Evolutionary conservation across 805 yeast genomes (phyloP).

Genomic region (Ogataea haglerorum): DNA sequence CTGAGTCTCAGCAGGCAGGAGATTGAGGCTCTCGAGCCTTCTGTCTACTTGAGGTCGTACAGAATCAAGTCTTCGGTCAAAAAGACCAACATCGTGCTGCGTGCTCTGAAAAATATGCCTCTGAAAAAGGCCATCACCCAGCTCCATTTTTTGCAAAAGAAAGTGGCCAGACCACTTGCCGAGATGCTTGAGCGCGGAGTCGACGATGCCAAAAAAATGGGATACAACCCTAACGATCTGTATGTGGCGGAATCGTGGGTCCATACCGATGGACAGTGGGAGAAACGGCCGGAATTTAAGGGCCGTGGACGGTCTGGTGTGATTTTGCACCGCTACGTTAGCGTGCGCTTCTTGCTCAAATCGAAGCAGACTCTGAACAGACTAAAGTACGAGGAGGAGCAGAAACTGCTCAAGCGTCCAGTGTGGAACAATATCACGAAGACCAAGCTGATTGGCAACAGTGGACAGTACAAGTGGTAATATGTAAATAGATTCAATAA

Average conservation of each 20-base stretch:
- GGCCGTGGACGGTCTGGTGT: constrained; percentile 91
- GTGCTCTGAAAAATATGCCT: constrained; percentile 70
- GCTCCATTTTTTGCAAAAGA: constrained; percentile 81
- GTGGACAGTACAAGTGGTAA: constrained; percentile 58
- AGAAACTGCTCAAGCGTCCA: constrained; percentile 45
- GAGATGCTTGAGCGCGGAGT: constrained; percentile 71
- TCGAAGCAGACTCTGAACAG: constrained; percentile 62
- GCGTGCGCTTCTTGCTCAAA: constrained; percentile 74
- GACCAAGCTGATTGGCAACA: constrained; percentile 45
- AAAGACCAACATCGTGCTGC: constrained; percentile 75
- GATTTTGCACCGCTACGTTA: constrained; percentile 71
- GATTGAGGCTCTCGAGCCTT: constrained; percentile 79
- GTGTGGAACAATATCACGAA: constrained; percentile 39
- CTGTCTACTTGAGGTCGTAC: constrained; percentile 75
- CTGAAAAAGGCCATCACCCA: constrained; percentile 84
- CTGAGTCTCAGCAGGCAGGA: constrained; percentile 60
- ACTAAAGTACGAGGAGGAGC: constrained; percentile 53
- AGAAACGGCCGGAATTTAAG: constrained; percentile 70
- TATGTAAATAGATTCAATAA: constrained; percentile 9
- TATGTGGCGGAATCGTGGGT: constrained; percentile 84
- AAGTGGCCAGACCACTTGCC: constrained; percentile 74
- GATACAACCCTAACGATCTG: constrained; percentile 56
- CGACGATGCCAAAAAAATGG: constrained; percentile 60
- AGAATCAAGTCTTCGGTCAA: constrained; percentile 86
- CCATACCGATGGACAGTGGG: constrained; percentile 81